Percentiles rank a stretch among this genome's conserved stretches.
Evolutionary conservation across 768 basidiomycete genomes (phyloP).

Genomic region (Boletus coccyginus): DNA sequence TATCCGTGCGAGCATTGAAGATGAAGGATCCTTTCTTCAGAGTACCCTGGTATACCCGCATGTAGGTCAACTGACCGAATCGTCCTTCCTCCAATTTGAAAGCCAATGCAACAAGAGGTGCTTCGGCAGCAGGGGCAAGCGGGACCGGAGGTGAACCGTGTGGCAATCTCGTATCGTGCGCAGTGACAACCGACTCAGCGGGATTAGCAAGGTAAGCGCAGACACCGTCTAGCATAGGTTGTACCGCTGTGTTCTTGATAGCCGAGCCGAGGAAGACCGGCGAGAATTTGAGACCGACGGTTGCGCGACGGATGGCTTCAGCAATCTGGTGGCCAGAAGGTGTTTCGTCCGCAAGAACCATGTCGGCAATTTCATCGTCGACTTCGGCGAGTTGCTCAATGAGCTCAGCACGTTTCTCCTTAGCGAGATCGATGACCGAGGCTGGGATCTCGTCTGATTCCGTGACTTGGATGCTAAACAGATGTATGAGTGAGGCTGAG

Average conservation of each 20-base stretch:
- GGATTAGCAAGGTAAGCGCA: constrained; percentile 95
- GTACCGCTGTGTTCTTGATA: constrained; percentile 95
- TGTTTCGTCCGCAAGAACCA: constrained; percentile 80
- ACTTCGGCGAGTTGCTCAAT: constrained; percentile 96
- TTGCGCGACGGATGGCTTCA: constrained; percentile 85
- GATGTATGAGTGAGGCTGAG: background rate
- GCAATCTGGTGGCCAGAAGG: constrained; percentile 74
- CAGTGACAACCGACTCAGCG: constrained; percentile 70
- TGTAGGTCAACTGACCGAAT: constrained; percentile 97
- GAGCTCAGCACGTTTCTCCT: constrained; percentile 84
- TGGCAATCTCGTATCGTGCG: constrained; percentile 78
- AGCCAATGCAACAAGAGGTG: constrained; percentile 89
- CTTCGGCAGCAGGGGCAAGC: constrained; percentile 77
- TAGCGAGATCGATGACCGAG: constrained; percentile 67
- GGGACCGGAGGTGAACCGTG: constrained; percentile 64
- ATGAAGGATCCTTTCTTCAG: constrained; percentile 84
- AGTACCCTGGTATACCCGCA: constrained; percentile 96
- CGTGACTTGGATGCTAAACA: constrained; percentile 64
- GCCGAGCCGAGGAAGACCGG: constrained; percentile 98
- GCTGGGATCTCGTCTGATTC: constrained; percentile 88
- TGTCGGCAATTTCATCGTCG: constrained; percentile 91
- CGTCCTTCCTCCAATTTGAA: constrained; percentile 99
- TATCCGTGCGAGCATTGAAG: constrained; percentile 91
- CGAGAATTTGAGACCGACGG: constrained; percentile 84
- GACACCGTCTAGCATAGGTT: constrained; percentile 91